A percentile compares a stretch with the other conserved stretches of the same genome.
Conservation (phyloP, 202 grass and related monocot species). For the Musa balbisiana region DNA sequence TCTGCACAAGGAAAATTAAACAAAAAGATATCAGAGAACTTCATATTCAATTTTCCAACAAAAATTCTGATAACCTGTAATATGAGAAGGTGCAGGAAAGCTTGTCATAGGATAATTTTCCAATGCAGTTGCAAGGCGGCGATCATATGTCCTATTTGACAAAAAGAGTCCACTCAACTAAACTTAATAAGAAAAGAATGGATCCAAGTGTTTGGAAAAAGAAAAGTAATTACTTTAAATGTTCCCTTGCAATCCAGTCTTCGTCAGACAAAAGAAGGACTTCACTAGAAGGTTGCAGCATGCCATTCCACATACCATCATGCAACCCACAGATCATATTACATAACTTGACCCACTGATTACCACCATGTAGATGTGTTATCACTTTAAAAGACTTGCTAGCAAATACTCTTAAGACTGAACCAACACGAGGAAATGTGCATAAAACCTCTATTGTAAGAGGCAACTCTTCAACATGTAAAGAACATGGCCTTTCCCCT, state of each 20-base stretch:
- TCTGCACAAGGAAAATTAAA: conserved; percentile 4
- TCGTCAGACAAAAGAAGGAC: conserved; percentile 66
- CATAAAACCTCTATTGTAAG: conserved; percentile 52
- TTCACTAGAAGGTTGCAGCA: conserved; percentile 48
- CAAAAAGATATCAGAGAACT: background rate
- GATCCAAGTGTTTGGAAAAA: conserved; percentile 8
- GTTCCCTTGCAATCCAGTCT: conserved; percentile 43
- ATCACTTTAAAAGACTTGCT: conserved; percentile 38
- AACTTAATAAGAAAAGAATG: conserved; percentile 18
- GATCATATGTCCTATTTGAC: conserved; percentile 26
- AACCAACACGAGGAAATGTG: conserved; percentile 62
- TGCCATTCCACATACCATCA: conserved; percentile 65
- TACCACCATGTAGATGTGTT: conserved; percentile 38
- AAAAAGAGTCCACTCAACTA: conserved; percentile 16
- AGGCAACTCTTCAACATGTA: conserved; percentile 57
- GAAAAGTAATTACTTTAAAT: conserved; percentile 56
- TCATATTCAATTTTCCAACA: background rate
- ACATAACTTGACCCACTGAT: conserved; percentile 63
- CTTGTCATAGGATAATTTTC: conserved; percentile 24
- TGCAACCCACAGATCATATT: conserved; percentile 57
- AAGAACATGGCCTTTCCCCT: conserved; percentile 25
- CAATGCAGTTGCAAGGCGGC: conserved; percentile 3
- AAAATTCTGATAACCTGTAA: conserved; percentile 20
- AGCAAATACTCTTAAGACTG: conserved; percentile 53
- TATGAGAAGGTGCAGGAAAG: conserved; percentile 16